Base-by-base conservation (phyloP, 2,329 filamentous ascomycete genomes). In the Penicillium sp. region DNA sequence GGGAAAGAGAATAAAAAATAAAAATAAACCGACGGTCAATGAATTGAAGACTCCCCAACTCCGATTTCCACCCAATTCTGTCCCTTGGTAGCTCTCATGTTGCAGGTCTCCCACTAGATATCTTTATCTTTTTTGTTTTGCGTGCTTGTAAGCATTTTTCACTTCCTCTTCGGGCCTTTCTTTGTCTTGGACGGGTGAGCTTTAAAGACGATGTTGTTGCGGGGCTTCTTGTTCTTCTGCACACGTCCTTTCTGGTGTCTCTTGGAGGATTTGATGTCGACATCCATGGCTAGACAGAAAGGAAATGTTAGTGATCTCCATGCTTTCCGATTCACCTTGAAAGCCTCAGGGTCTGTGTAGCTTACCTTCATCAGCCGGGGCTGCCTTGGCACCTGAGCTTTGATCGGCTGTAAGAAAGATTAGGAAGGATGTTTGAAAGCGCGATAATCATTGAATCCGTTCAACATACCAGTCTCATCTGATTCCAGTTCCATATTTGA, bases 131-230 rank as follows among this genome's bases (percentile, higher is more conserved):
- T 39, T 29, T 59, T 44, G 19, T 47, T 44, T 22, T 21, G 39
- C 42, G 22, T 24, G n/a, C 3, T 19, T 37, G n/a, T 7, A 14
- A 16, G 11, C 11, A n/a, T 8, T 11, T 8, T 26, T 48, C 27
- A 76, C 56, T 72, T 75, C 55, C 66, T 74, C 63, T 70, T 73
- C 5, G 68, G 56, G 14, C 59, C 53, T 60, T 67, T 71, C 62
- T 71, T 70, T 27, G 55, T 54, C 60, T 76, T 71, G 26, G 67
- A 67, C 48, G 67, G 64, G 49, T 67, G 70, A 45, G 68, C 55
- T 43, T 68, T 64, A 56, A 79, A 79, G 11, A 76, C 71, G 55
- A 78, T 78, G 10, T 73, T 73, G 50, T 71, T 69, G 49, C 71
- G 71, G 33, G 68, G 68, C 56, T 70, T 71, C 45, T 71, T 67